Evolutionary conservation across 2,329 filamentous ascomycete genomes (phyloP), one percentile per base, ranked within the genome.

Genomic region (Knoxdaviesia proteae): DNA sequence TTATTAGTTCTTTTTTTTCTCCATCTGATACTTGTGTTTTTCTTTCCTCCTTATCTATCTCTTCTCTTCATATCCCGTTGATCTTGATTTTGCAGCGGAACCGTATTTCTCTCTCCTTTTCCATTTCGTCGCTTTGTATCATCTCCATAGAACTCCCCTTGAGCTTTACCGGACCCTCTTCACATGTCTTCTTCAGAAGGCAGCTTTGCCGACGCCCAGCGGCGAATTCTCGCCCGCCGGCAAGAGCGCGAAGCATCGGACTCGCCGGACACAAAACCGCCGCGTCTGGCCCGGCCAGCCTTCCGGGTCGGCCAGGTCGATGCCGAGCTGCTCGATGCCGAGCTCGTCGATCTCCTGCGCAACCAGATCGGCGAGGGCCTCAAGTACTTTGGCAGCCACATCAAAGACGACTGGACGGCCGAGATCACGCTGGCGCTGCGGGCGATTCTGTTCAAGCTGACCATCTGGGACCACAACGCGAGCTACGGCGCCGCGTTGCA

Each of bases 231-330:
- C 49, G 80, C 81, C 51, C 82, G 86, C 53, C 83, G 84, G 53
- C 73, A 74, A 56, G 77, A 77, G 48, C 80, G 82, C 58, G 82
- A 84, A 58, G 40, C 44, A 43, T 93, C 81, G 84, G 74, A 86
- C 54, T 63, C 69, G 5, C 62, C 88, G 37, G 36, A 77, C 80
- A 5, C 75, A 81, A 46, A 77, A 86, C 54, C 84, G 84, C 38
- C 20, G 20, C 20, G 20, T 20, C 20, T 20, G 20, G 88, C 82
- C 30, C 68, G 76, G 10, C 88, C 90, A 5, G 79, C 83, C 7
- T 94, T 94, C 57, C 78, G 90, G 43, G 90, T 98, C 32, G 86
- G 88, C 32, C 90, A 98, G 61, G 84, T 96, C 38, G 90, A 98
- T 58, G 86, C 90, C 35, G 90, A 96, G 58, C 67, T 98, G 41